A percentile compares a stretch with the other conserved stretches of the same genome.
These are phyloP conservation scores for Pythium brachiatum DNA, from an alignment of 352 stramenopile species.

Conservation along the genomic window DNA sequence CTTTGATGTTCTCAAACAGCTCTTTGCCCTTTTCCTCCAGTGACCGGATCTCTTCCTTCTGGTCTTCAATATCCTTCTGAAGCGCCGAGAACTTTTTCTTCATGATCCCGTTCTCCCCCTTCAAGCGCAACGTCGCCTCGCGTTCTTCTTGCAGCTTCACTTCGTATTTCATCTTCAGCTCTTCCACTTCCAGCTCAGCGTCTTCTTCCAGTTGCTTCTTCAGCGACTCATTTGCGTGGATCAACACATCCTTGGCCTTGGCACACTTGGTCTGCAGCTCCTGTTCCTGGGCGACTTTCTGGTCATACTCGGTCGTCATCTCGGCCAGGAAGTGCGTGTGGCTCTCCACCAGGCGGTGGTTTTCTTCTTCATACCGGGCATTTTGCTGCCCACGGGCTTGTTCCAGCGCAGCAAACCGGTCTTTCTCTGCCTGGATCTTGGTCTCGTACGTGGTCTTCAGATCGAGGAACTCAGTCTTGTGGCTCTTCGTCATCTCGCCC, in stretches of 20 bases:
- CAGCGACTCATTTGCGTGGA: conserved; percentile 87
- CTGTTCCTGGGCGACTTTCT: conserved; percentile 87
- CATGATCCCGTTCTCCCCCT: conserved; percentile 96
- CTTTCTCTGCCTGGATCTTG: conserved; percentile 91
- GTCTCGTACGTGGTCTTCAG: conserved; percentile 89
- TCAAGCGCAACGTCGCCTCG: conserved; percentile 91
- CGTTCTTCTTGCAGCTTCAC: conserved; percentile 86
- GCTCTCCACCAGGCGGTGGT: conserved; percentile 71
- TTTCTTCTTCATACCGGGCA: conserved; percentile 70
- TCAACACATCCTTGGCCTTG: conserved; percentile 64
- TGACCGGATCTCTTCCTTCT: conserved; percentile 92
- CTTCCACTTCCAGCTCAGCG: conserved; percentile 92
- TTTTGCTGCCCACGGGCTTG: conserved; percentile 75
- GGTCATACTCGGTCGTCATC: conserved; percentile 91
- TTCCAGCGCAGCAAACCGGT: conserved; percentile 82
- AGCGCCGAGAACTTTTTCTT: conserved; percentile 95
- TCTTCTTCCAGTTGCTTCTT: conserved; percentile 93
- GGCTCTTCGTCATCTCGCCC: conserved; percentile 84
- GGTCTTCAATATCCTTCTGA: conserved; percentile 93
- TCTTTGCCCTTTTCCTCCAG: conserved; percentile 92
- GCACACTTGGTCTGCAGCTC: conserved; percentile 64
- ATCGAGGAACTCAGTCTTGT: conserved; percentile 89
- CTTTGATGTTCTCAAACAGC: conserved; percentile 90
- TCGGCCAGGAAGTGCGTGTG: conserved; percentile 88
- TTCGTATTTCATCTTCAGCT: conserved; percentile 91